Evolutionary conservation across 2,329 filamentous ascomycete genomes (phyloP), one percentile per base, ranked within the genome.

Genomic region (Didymella sp.): DNA sequence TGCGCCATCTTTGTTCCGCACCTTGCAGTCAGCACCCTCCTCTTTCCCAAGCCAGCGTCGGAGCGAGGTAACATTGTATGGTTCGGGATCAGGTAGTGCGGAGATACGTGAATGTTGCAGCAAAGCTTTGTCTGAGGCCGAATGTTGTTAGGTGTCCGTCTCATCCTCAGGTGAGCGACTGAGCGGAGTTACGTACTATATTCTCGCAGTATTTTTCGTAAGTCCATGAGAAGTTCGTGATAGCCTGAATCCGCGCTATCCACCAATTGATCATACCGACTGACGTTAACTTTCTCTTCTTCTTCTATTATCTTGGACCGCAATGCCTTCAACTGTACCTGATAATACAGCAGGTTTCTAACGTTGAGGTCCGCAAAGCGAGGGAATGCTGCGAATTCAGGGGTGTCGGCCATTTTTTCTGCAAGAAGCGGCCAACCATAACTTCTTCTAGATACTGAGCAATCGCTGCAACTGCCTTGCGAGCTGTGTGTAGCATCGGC

Each of bases 331-430:
- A 55, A 7, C 27, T 55, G n/a, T 1, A 15, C 40, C 15, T 55
- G 28, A 8, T 55, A 55, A 30, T 45, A 55, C 1, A 55, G 33
- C 5, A 55, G 17, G 8, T 40, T 50, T 7, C 24, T 44, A 1
- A 33, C 6, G 7, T 55, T 50, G 5, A 55, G 24, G 1, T 50
- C 45, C 4, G 31, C 9, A 17, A 37, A 55, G 4, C 52, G 22
- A 15, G 45, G 38, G 8, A 55, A 55, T 2, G 52, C 52, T 7
- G 52, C 52, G 11, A 44, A 55, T 8, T 55, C 52, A 2, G 52
- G 40, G 0, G 45, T 25, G 2, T 49, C 11, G 0, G 24, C 13
- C 52, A 55, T 55, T 1, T 9, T 40, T 5, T 50, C 22, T 9
- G 52, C 52, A 3, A 55, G 25, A 6, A 1, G 38, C 15, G 52